Evolutionary conservation across 768 basidiomycete species (phyloP).

Genomic region (Pleurotus ostreatus): DNA sequence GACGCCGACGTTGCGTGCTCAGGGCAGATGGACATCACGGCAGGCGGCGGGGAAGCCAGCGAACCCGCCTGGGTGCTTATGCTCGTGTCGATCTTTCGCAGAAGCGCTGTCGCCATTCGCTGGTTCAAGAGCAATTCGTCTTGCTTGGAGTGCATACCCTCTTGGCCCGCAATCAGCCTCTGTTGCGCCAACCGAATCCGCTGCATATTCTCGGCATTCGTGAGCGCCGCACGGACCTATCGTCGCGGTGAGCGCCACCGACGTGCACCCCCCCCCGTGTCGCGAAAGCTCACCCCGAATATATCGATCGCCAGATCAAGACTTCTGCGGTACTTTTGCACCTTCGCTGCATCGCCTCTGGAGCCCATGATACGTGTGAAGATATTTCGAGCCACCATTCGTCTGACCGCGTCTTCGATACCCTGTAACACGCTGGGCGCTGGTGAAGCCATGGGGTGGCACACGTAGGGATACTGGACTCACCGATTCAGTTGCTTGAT

Average conservation of each 20-base stretch:
- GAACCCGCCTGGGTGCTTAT: background rate
- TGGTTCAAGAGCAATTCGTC: background rate
- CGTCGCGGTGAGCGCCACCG: background rate
- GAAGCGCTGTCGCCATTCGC: background rate
- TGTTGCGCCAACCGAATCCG: background rate
- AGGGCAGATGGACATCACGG: background rate
- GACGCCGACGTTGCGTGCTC: background rate
- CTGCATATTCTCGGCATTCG: background rate
- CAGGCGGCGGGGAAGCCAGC: background rate
- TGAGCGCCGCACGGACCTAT: slow-evolving; percentile 3
- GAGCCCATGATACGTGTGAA: background rate
- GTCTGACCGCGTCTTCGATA: background rate
- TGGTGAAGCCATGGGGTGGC: background rate
- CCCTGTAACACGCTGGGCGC: background rate
- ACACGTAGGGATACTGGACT: background rate
- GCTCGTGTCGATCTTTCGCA: background rate
- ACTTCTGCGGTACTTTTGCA: background rate
- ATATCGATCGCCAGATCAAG: background rate
- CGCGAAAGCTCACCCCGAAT: background rate
- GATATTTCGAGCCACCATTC: background rate
- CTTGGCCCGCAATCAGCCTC: background rate
- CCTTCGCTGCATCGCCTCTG: background rate
- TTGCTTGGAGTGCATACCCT: background rate
- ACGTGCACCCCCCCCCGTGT: background rate
- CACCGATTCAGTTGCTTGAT: background rate